Evolutionary conservation across 2,329 filamentous ascomycete species (phyloP), one percentile per base, ranked within the genome.

Genomic region (Periconia macrospinosa): DNA sequence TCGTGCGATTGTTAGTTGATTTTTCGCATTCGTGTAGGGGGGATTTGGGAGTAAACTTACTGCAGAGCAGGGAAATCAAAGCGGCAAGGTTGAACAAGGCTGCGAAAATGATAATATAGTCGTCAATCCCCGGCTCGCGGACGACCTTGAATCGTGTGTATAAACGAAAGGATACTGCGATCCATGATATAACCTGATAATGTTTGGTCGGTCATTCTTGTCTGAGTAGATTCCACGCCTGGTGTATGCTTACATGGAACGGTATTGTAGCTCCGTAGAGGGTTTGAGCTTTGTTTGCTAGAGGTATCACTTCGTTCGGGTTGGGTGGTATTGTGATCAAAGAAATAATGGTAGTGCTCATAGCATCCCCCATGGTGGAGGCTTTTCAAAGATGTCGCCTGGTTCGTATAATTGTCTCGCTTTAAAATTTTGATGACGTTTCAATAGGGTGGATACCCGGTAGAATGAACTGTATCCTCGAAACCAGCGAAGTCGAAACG

Each of bases 81-180:
- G 58, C 56, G 17, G 57, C 43, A 11, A 70, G 49, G 30, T 67
- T 68, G 23, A 68, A 55, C 1, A 68, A 9, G 13, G 56, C 60
- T 17, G 66, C 67, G 15, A 71, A 37, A 11, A 69, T 53, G 20
- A 74, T 68, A 6, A 71, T 61, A n/a, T 66, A 47, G 45, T 74
- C 71, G 49, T 74, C 70, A 61, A 67, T 67, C n/a, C 71, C 66
- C 6, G 65, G 64, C 23, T 70, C 61, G 30, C 63, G 62, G 15
- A 69, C 55, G 2, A 69, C 49, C 17, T 52, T 55, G 14, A 67
- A 49, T n/a, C 67, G 60, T 45, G 62, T 67, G 42, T 69, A 61
- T 14, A 71, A 54, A 42, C 68, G 66, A 45, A 65, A 58, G 23
- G 52, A 44, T 15, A 70, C 65, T 17, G 66, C 63, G 17, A 57